phyloP scores from a whole-genome alignment of 164 flowering plant species.

The Chloranthus sessilifolius region DNA sequence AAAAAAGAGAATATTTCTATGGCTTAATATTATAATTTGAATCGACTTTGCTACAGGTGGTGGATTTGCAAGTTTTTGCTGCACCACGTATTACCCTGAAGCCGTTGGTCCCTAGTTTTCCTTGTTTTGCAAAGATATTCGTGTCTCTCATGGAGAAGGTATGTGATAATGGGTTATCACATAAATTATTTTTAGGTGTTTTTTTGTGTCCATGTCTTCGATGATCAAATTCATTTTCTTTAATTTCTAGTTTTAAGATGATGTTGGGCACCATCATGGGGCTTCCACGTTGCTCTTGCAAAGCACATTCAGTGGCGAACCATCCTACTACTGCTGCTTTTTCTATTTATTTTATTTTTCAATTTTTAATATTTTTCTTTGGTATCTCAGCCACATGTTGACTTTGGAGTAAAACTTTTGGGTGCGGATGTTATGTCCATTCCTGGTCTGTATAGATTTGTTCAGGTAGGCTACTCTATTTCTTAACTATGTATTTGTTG shows the following conservation, averaged over 20 bases:
- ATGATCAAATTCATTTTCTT: no score
- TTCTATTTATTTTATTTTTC: no score
- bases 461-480: constrained; percentile 56
- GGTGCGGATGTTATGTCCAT: constrained; percentile 95
- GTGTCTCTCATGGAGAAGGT: constrained; percentile 99
- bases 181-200: neutral
- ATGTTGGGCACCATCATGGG: no score
- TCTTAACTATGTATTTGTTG: neutral
- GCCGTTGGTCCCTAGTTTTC: constrained; percentile 90
- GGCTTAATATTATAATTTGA: no score
- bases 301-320: no score
- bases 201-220: no score
- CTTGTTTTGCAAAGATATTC: constrained; percentile 80
- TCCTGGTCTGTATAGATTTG: constrained; percentile 83
- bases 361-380: constrained; percentile 5
- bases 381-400: constrained; percentile 84
- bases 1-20: no score
- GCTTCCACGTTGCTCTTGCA: no score
- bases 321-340: no score
- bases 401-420: constrained; percentile 79
- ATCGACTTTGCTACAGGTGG: no score
- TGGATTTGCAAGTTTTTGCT: constrained; percentile 97
- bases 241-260: no score
- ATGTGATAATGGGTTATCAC: neutral
- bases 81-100: constrained; percentile 85